Evolutionary conservation across 1,139 yeast species (phyloP).

Genomic region (Casaregolazyma lundiana): DNA sequence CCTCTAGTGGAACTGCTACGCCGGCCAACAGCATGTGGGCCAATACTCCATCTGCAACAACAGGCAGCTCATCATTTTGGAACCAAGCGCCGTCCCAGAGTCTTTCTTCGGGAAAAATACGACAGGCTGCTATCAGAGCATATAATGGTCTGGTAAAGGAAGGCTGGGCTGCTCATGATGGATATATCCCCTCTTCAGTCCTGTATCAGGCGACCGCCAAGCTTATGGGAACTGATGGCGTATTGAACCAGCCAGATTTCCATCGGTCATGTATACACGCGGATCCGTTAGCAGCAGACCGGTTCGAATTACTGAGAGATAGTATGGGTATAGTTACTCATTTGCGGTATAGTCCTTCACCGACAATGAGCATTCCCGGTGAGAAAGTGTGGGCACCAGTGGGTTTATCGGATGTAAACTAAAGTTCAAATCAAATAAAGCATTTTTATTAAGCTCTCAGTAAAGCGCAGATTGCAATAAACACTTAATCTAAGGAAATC

Average conservation of each 20-base stretch:
- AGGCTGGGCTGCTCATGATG: constrained; percentile 29
- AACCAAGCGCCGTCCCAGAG: constrained; percentile 7
- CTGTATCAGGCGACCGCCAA: constrained; percentile 29
- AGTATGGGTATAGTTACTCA: constrained; percentile 35
- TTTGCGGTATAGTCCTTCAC: constrained; percentile 18
- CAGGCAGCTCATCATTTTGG: constrained; percentile 8
- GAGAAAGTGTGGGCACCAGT: constrained; percentile 14
- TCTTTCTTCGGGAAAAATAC: constrained; percentile 16
- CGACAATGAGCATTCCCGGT: constrained; percentile 7
- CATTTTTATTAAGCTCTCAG: neutral
- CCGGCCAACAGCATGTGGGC: constrained; percentile 11
- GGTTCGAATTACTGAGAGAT: constrained; percentile 31
- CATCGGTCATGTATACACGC: constrained; percentile 27
- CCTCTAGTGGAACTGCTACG: neutral
- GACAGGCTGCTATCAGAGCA: constrained; percentile 26
- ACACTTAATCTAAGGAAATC: constrained; percentile 18
- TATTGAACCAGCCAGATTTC: constrained; percentile 30
- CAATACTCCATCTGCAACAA: constrained; percentile 1
- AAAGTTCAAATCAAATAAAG: neutral
- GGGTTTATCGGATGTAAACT: constrained; percentile 16
- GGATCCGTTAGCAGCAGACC: constrained; percentile 13
- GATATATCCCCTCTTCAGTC: constrained; percentile 34
- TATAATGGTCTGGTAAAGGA: constrained; percentile 24
- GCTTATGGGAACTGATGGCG: constrained; percentile 17
- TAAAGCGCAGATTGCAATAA: neutral